Evolutionary conservation across 176 grass and related monocot genomes (phyloP), one percentile per base, ranked within the genome.

Genomic region (sorghum (Sorghum bicolor)): DNA sequence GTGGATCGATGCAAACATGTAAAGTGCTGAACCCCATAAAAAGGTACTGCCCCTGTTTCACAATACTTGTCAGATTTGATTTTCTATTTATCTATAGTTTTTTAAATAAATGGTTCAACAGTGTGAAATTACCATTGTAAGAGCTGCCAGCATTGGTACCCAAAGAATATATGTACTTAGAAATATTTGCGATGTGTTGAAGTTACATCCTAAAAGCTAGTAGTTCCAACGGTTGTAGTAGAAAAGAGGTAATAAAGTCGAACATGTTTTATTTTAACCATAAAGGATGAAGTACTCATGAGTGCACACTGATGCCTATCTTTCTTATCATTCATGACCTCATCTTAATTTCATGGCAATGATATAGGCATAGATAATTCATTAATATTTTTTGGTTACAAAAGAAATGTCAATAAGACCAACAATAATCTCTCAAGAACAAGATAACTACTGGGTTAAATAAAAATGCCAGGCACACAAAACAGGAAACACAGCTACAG

Each of bases 381-480:
- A 62, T 74, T 74, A 24, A 17, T 80, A n/a, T 34, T 80, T 24
- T 26, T 74, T 50, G 2, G 0, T 58, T 53, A 48, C 55, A 67
- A 43, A 28, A 37, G 32, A 29, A 62, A 22, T 2, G 32, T 16
- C 10, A 67, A 67, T 67, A 44, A 29, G 20, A 32, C 39, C 9
- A 81, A 67, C 48, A 67, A 44, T 58, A 75, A 69, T 82, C 36
- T 29, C 5, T 82, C 2, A 25, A 32, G 9, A 25, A 1, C 13
- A 67, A 87, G 78, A 76, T 61, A 20, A 67, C 67, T 81, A 36
- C 25, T 86, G 26, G 70, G 52, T 25, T 34, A 24, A 44, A 34
- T 73, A 43, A 66, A 25, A 86, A 16, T 19, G 22, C 25, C 48
- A 57, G 62, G 25, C 26, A 81, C 48, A 14, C 10, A 15, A 15